A percentile compares a stretch with the other conserved stretches of the same genome.
phyloP scores from a whole-genome alignment of 768 basidiomycete genomes.

The Lentinula boryana region DNA sequence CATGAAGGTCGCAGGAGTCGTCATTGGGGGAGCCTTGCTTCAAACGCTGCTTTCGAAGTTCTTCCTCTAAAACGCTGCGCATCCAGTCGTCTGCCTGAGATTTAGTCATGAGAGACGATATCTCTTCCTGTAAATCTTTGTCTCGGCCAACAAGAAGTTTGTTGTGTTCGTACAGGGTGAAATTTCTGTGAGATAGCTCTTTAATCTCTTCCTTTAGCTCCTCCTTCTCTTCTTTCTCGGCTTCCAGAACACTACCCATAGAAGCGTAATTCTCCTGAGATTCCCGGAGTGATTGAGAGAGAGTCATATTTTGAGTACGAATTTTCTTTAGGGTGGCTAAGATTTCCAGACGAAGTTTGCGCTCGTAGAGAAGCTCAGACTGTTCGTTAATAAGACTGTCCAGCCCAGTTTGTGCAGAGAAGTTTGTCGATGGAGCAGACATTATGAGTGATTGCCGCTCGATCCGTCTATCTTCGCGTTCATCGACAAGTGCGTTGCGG shows the following conservation, averaged over 20 bases:
- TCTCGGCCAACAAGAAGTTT: constrained; percentile 19
- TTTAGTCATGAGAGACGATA: constrained; percentile 16
- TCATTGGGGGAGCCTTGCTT: background rate
- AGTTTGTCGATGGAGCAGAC: constrained; percentile 4
- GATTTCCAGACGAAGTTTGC: constrained; percentile 16
- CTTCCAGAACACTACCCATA: constrained; percentile 14
- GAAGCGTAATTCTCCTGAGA: constrained; percentile 13
- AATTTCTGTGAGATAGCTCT: constrained; percentile 13
- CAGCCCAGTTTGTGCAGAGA: constrained; percentile 3
- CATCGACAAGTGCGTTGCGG: constrained; percentile 14
- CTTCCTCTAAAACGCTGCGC: constrained; percentile 15
- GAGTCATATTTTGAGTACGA: constrained; percentile 16
- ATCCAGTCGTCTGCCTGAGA: constrained; percentile 18
- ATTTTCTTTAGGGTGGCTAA: constrained; percentile 19
- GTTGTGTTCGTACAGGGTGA: constrained; percentile 21
- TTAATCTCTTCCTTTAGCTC: constrained; percentile 14
- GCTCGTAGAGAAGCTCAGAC: constrained; percentile 16
- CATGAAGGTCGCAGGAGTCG: background rate
- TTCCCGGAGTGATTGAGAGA: constrained; percentile 17
- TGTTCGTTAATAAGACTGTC: constrained; percentile 11
- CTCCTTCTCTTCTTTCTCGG: constrained; percentile 14
- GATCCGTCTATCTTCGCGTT: constrained; percentile 13
- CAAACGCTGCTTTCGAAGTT: constrained; percentile 8
- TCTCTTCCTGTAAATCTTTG: constrained; percentile 17
- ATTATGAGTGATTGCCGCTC: background rate